A percentile compares a stretch with the other conserved stretches of the same genome.
phyloP scores from a whole-genome alignment of 23 red algal species.

The Agarophyton chilense region DNA sequence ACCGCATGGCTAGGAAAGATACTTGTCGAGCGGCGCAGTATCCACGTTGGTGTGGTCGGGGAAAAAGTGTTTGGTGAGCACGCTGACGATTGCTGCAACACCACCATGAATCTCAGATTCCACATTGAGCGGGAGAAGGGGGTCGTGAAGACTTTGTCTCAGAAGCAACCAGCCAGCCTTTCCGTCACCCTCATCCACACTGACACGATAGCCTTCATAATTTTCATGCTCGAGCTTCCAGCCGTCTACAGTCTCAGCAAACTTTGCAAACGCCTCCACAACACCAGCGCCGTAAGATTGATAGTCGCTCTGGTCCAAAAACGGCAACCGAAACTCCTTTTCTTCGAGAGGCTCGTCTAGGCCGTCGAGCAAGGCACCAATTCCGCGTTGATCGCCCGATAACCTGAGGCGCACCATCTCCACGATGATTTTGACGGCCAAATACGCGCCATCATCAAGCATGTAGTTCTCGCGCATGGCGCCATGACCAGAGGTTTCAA shows the following conservation, averaged over 20 bases:
- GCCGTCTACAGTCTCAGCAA: slow-evolving; percentile 26
- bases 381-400: slow-evolving; percentile 61
- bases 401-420: slow-evolving; percentile 79
- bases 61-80: slow-evolving; percentile 50
- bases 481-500: slow-evolving; percentile 95
- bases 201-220: slow-evolving; percentile 88
- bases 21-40: slow-evolving; percentile 18
- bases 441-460: slow-evolving; percentile 94
- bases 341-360: slow-evolving; percentile 71
- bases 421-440: slow-evolving; percentile 93
- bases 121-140: slow-evolving; percentile 87
- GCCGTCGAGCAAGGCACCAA: slow-evolving; percentile 74
- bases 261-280: slow-evolving; percentile 77
- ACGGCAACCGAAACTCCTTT: slow-evolving; percentile 77
- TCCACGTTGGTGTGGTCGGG: slow-evolving; percentile 48
- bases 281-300: slow-evolving; percentile 38
- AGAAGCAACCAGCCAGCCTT: slow-evolving; percentile 87
- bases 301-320: slow-evolving; percentile 60
- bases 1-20: background rate
- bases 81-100: slow-evolving; percentile 41
- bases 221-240: slow-evolving; percentile 80
- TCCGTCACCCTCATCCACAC: slow-evolving; percentile 80
- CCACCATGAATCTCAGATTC: slow-evolving; percentile 77
- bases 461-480: slow-evolving; percentile 96
- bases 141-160: slow-evolving; percentile 86